Conservation (phyloP, 768 basidiomycete genomes). For the Mycena haematopus region DNA sequence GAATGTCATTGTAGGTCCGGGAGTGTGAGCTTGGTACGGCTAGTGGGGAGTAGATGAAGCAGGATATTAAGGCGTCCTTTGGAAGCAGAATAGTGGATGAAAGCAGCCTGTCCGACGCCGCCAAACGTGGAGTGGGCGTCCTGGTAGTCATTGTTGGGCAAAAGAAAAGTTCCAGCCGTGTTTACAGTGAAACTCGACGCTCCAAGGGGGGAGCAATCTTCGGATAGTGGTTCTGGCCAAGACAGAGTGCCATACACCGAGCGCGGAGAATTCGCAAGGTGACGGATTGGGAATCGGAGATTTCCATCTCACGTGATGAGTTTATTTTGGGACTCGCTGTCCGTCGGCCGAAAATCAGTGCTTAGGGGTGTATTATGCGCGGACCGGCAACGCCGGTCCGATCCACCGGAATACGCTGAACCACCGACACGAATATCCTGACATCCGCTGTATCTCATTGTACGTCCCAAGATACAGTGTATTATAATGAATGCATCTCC, state of each 20-base stretch:
- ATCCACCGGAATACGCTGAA: too few species aligned
- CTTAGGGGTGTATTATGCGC: too few species aligned
- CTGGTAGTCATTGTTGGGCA: slow-evolving; percentile 23
- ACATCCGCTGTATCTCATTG: too few species aligned
- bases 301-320: not conserved
- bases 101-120: slow-evolving; percentile 28
- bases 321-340: not conserved
- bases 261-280: not conserved
- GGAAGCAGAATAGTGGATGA: slow-evolving; percentile 27
- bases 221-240: slow-evolving; percentile 5
- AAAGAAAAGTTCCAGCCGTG: not conserved
- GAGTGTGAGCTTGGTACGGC: slow-evolving; percentile 30
- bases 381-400: too few species aligned
- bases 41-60: slow-evolving; percentile 24
- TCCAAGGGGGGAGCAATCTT: not conserved
- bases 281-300: slow-evolving; percentile 17
- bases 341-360: too few species aligned
- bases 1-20: slow-evolving; percentile 40
- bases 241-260: slow-evolving; percentile 18
- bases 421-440: too few species aligned
- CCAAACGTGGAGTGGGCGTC: slow-evolving; percentile 20
- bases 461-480: too few species aligned
- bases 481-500: too few species aligned
- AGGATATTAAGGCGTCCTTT: slow-evolving; percentile 26
- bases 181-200: not conserved